Conservation (phyloP, 495 filamentous ascomycete species). For the Annulohypoxylon stygium region DNA sequence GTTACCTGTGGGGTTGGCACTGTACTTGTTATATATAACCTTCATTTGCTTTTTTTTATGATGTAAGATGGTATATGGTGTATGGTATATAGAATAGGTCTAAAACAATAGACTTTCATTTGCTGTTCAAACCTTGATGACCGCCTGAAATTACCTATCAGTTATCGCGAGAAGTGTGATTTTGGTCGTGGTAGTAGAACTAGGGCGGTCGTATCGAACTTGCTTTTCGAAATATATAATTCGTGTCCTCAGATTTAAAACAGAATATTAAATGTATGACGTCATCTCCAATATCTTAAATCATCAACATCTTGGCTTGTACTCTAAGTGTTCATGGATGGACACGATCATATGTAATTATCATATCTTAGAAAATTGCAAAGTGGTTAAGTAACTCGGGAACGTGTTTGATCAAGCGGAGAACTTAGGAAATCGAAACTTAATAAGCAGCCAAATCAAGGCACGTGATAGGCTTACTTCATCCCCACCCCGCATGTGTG, state of each 20-base stretch:
- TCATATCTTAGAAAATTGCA: background rate
- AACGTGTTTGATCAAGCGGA: background rate
- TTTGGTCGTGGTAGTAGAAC: background rate
- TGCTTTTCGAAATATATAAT: too few species aligned
- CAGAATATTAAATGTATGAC: too few species aligned
- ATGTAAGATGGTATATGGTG: background rate
- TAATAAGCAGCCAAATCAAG: background rate
- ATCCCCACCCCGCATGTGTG: background rate
- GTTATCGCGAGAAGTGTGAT: background rate
- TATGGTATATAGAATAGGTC: background rate
- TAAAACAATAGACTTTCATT: constrained; percentile 14
- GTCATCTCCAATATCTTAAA: too few species aligned
- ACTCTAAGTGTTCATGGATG: background rate
- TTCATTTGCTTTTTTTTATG: constrained; percentile 22
- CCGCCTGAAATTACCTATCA: background rate
- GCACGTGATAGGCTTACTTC: background rate
- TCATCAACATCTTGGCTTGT: too few species aligned
- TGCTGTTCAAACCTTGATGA: background rate
- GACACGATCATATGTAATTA: background rate
- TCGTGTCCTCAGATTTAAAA: too few species aligned
- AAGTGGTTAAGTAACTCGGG: background rate
- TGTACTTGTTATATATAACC: constrained; percentile 26
- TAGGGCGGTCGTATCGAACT: too few species aligned
- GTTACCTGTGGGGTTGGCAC: background rate
- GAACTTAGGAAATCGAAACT: background rate